Conservation (phyloP, 2,329 filamentous ascomycete genomes). For the Alternaria gaisen region DNA sequence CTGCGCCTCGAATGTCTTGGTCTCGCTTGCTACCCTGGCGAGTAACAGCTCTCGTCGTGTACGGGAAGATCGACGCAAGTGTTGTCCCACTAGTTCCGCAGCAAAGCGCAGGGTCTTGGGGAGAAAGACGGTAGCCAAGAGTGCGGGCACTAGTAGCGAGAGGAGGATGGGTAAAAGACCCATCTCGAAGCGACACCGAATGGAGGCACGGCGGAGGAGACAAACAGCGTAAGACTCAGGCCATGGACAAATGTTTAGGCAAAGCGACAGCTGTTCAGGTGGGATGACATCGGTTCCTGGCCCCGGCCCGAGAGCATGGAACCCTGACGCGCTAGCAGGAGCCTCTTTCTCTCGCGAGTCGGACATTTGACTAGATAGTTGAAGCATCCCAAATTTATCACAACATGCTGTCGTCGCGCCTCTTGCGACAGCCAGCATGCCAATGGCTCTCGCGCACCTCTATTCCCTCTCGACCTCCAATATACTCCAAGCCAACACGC, state of each 20-base stretch:
- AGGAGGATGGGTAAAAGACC: slow-evolving; percentile 33
- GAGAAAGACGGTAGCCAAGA: slow-evolving; percentile 36
- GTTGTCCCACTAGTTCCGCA: slow-evolving; percentile 39
- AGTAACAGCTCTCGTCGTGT: slow-evolving; percentile 46
- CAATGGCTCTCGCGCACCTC: slow-evolving; percentile 35
- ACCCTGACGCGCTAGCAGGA: slow-evolving; percentile 23
- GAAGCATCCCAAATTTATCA: slow-evolving; percentile 14
- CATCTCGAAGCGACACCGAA: slow-evolving; percentile 33
- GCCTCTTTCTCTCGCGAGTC: slow-evolving; percentile 28
- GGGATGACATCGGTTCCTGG: slow-evolving; percentile 37
- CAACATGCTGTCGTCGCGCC: slow-evolving; percentile 35
- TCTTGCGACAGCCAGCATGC: slow-evolving; percentile 33
- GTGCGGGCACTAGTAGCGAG: slow-evolving; percentile 36
- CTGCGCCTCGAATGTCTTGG: slow-evolving; percentile 34
- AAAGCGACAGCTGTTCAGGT: slow-evolving; percentile 31
- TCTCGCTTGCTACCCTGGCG: slow-evolving; percentile 43
- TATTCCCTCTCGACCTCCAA: slow-evolving; percentile 1
- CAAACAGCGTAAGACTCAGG: slow-evolving; percentile 12
- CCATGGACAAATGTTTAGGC: slow-evolving; percentile 19
- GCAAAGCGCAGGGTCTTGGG: slow-evolving; percentile 38
- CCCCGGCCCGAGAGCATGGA: slow-evolving; percentile 29
- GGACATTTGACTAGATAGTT: slow-evolving; percentile 12
- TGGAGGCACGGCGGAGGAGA: slow-evolving; percentile 18
- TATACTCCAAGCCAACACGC: slow-evolving; percentile 38
- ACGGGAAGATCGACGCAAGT: slow-evolving; percentile 44